Evolutionary conservation across 2,329 filamentous ascomycete species (phyloP).

Genomic region (Cyphellophora attinorum): DNA sequence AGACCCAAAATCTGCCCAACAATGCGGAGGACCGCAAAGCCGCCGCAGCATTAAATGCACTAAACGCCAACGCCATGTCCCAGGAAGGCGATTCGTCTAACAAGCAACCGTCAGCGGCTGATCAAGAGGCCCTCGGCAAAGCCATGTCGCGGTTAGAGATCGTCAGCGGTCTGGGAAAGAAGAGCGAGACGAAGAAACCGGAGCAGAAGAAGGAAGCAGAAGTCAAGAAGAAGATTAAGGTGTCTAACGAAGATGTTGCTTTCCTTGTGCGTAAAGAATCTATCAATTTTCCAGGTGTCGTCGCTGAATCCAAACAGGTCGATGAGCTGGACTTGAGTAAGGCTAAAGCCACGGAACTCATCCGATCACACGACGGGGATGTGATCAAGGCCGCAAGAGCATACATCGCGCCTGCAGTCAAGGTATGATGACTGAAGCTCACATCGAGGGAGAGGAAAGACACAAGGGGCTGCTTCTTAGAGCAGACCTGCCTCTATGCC

Average conservation of each 20-base stretch:
- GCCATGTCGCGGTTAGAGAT: slow-evolving; percentile 41
- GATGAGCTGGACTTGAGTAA: slow-evolving; percentile 38
- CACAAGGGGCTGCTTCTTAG: no score
- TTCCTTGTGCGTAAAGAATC: slow-evolving; percentile 37
- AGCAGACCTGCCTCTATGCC: no score
- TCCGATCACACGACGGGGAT: slow-evolving; percentile 37
- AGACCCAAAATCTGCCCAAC: slow-evolving; percentile 24
- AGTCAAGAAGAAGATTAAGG: slow-evolving; percentile 34
- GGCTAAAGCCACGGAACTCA: slow-evolving; percentile 35
- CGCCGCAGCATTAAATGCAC: slow-evolving; percentile 38
- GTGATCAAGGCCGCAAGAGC: slow-evolving; percentile 30
- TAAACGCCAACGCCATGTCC: slow-evolving; percentile 31
- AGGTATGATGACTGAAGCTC: slow-evolving; percentile 6
- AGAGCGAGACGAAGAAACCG: slow-evolving; percentile 19
- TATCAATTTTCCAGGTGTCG: neutral
- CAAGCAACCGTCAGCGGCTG: slow-evolving; percentile 24
- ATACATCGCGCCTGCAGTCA: slow-evolving; percentile 25
- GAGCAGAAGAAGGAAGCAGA: slow-evolving; percentile 25
- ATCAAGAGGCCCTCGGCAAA: slow-evolving; percentile 39
- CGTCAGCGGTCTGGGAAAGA: slow-evolving; percentile 23
- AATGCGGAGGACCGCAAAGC: slow-evolving; percentile 42
- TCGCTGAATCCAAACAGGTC: slow-evolving; percentile 20
- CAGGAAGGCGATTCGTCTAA: slow-evolving; percentile 21
- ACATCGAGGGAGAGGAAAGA: no score
- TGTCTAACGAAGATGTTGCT: slow-evolving; percentile 34